Conservation (phyloP, 208 protist genomes). For the Porcisia hertigi region DNA sequence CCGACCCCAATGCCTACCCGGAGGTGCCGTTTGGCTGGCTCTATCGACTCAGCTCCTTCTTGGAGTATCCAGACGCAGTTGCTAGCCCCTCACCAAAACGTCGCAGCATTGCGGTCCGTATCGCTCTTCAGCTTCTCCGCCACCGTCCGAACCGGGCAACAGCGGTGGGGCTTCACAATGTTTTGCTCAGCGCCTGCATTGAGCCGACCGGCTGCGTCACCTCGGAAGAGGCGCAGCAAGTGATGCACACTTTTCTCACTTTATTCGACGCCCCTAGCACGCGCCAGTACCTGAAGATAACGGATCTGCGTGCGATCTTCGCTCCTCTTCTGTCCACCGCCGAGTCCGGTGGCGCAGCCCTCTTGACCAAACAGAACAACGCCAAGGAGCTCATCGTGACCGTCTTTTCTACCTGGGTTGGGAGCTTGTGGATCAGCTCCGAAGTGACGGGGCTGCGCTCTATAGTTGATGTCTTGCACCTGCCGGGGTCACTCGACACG, state of each 20-base stretch:
- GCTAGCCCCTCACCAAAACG: conserved; percentile 59
- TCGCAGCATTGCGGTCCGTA: conserved; percentile 48
- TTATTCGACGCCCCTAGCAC: conserved; percentile 73
- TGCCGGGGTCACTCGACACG: conserved; percentile 79
- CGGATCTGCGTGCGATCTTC: conserved; percentile 78
- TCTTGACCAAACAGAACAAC: conserved; percentile 67
- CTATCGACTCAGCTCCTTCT: conserved; percentile 68
- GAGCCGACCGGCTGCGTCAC: conserved; percentile 53
- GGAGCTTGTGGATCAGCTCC: conserved; percentile 71
- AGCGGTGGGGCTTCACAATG: conserved; percentile 52
- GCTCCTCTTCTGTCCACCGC: conserved; percentile 63
- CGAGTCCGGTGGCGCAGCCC: conserved; percentile 22
- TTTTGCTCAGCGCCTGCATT: conserved; percentile 72
- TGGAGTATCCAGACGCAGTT: conserved; percentile 49
- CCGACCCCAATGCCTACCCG: conserved; percentile 47
- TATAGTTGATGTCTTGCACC: conserved; percentile 80
- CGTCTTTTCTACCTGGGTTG: conserved; percentile 77
- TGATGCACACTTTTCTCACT: conserved; percentile 57
- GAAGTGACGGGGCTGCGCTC: conserved; percentile 79
- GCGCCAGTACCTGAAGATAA: conserved; percentile 68
- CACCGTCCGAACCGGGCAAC: conserved; percentile 42
- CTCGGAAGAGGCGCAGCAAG: conserved; percentile 55
- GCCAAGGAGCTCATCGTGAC: conserved; percentile 76
- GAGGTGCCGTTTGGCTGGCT: conserved; percentile 82
- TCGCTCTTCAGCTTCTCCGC: conserved; percentile 58